Conservation (phyloP, 1,139 yeast species). For the Saccharomyces pastorianus region DNA sequence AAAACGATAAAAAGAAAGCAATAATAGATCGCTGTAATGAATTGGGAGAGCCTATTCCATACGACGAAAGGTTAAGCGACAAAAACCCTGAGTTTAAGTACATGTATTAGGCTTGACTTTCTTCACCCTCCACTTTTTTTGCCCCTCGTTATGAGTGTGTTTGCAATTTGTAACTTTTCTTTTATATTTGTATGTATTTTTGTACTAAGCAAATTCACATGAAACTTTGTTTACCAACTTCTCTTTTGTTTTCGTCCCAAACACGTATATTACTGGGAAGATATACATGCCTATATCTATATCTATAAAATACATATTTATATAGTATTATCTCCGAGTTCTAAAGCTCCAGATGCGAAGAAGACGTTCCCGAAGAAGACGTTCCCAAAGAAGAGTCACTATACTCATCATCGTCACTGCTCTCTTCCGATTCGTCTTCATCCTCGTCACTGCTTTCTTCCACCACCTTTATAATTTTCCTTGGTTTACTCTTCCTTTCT, state of each 20-base stretch:
- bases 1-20: conserved; percentile 38
- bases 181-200: conserved; percentile 1
- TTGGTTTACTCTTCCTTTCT: conserved; percentile 17
- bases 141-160: neutral
- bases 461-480: conserved; percentile 30
- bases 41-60: conserved; percentile 39
- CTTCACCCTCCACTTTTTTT: neutral
- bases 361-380: neutral
- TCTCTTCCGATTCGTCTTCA: conserved; percentile 30
- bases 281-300: neutral
- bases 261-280: neutral
- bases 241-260: neutral
- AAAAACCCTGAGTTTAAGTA: conserved; percentile 52
- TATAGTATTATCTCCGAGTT: neutral
- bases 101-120: conserved; percentile 30
- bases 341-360: neutral
- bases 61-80: conserved; percentile 52
- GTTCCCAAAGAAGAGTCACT: neutral
- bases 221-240: neutral
- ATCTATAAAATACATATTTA: neutral
- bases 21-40: conserved; percentile 26
- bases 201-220: neutral
- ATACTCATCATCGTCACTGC: conserved; percentile 14
- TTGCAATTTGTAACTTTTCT: conserved; percentile 15
- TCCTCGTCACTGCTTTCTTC: conserved; percentile 29